Evolutionary conservation across 805 yeast species (phyloP), one percentile per base, ranked within the genome.

Genomic region (Saccharomyces kudriavzevii): DNA sequence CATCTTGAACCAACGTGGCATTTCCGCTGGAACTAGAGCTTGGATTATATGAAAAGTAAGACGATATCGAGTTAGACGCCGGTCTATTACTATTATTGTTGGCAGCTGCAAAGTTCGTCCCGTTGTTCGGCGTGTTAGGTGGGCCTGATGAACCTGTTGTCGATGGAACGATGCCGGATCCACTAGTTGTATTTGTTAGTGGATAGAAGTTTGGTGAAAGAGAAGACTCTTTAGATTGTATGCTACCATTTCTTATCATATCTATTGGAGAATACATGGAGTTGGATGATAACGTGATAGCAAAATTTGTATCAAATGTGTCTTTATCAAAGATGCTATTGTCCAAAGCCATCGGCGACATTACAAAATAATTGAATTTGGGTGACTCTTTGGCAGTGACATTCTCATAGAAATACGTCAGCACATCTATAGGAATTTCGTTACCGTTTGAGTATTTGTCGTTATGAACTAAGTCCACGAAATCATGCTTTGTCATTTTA

Each of bases 401-500:
- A 64, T 87, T 87, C 60, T 85, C 91, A 61, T 76, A 87, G 56
- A 78, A 79, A 62, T 85, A 86, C 49, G 76, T 79, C 48, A 79
- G 58, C 5, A 78, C 66, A 52, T 79, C 81, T 48, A 69, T 71
- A 1, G 79, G 62, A 49, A 66, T 26, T 54, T 59, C 57, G 57
- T 65, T 56, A 40, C 70, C 62, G 54, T 57, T 50, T 1, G 70
- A 64, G 20, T 62, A 60, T 3, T 53, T 54, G 56, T 72, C 74
- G 40, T 66, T 65, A 45, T 69, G 67, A 3, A 76, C 67, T 49
- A 79, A 80, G 46, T 75, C 74, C 14, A 83, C 74, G 61, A 82
- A 87, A 57, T 85, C 90, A 3, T 72, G 66, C 60, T 78, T 82
- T 9, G 82, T 69, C 87, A 87, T 85, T 64, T 87, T 87, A 52